A percentile compares a stretch with the other conserved stretches of the same genome.
Conservation (phyloP, 441 rosid genomes). For the Pelargonium fulgidum region DNA sequence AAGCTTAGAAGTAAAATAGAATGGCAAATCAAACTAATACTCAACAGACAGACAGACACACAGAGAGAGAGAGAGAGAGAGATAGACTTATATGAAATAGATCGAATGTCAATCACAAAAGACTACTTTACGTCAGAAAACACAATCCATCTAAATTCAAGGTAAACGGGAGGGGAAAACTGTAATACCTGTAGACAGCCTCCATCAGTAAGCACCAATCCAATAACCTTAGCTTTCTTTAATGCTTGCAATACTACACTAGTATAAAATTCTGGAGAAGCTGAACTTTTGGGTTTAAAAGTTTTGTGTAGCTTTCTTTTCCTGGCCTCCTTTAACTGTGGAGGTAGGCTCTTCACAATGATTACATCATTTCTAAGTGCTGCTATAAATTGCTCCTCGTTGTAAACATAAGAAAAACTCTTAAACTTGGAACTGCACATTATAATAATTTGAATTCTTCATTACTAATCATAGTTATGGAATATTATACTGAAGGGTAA, state of each 20-base stretch:
- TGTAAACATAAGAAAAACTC: slow-evolving; percentile 22
- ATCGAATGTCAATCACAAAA: too few species aligned
- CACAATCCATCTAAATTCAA: too few species aligned
- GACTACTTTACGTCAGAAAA: too few species aligned
- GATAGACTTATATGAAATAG: too few species aligned
- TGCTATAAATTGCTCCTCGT: slow-evolving; percentile 20
- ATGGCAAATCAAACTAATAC: too few species aligned
- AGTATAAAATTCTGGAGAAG: slow-evolving; percentile 17
- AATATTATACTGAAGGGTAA: neutral
- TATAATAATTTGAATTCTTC: neutral
- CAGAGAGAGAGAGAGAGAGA: too few species aligned
- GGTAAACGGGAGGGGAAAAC: too few species aligned
- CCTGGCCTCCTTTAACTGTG: slow-evolving; percentile 17
- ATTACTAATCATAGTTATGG: neutral
- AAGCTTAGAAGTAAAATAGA: too few species aligned
- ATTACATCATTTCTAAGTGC: slow-evolving; percentile 19
- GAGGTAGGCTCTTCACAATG: slow-evolving; percentile 19
- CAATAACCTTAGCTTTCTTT: slow-evolving; percentile 18
- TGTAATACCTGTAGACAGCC: slow-evolving; percentile 21
- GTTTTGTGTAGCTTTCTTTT: slow-evolving; percentile 15
- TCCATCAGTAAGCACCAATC: slow-evolving; percentile 21
- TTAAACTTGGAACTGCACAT: slow-evolving; percentile 19
- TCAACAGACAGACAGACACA: too few species aligned
- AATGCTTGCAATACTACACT: slow-evolving; percentile 12
- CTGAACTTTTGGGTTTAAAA: slow-evolving; percentile 16